These are phyloP conservation scores for Lecanicillium sp. DNA, from an alignment of 2,329 filamentous ascomycete species.

Conservation along the genomic window DNA sequence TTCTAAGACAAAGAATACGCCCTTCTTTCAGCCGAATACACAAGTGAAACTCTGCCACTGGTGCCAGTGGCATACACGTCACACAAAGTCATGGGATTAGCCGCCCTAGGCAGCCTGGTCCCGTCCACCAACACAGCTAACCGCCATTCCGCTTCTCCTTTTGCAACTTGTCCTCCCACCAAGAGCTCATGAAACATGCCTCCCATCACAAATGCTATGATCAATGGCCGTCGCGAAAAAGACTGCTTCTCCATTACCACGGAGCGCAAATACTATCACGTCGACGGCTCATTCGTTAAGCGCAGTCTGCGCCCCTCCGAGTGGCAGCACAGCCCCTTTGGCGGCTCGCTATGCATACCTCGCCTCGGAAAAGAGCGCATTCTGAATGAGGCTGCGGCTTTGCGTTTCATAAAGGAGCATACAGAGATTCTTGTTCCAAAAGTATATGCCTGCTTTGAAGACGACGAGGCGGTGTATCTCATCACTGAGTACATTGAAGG, in stretches of 20 bases:
- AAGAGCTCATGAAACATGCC: too few relatives aligned
- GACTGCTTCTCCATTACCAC: conserved; percentile 9
- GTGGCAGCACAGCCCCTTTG: conserved; percentile 14
- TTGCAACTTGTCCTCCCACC: too few relatives aligned
- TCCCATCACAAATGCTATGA: conserved; percentile 13
- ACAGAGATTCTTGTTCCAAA: conserved; percentile 19
- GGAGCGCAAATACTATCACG: conserved; percentile 14
- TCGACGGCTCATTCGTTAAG: conserved; percentile 15
- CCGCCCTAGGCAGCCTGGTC: too few relatives aligned
- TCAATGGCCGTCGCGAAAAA: conserved; percentile 12
- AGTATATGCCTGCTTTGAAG: conserved; percentile 17
- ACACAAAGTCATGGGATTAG: too few relatives aligned
- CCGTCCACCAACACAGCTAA: too few relatives aligned
- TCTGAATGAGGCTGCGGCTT: conserved; percentile 16
- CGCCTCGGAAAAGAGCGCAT: conserved; percentile 16
- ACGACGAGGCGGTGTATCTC: conserved; percentile 16
- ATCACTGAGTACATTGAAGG: conserved; percentile 18
- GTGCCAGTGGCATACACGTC: too few relatives aligned
- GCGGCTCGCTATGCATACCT: conserved; percentile 11
- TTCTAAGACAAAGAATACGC: too few relatives aligned
- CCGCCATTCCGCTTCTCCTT: too few relatives aligned
- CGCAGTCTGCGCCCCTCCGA: conserved; percentile 15
- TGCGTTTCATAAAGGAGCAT: conserved; percentile 16
- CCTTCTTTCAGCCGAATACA: too few relatives aligned
- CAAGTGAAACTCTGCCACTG: too few relatives aligned